phyloP scores from a whole-genome alignment of 257 asterid species.

The Primulina tabacum region DNA sequence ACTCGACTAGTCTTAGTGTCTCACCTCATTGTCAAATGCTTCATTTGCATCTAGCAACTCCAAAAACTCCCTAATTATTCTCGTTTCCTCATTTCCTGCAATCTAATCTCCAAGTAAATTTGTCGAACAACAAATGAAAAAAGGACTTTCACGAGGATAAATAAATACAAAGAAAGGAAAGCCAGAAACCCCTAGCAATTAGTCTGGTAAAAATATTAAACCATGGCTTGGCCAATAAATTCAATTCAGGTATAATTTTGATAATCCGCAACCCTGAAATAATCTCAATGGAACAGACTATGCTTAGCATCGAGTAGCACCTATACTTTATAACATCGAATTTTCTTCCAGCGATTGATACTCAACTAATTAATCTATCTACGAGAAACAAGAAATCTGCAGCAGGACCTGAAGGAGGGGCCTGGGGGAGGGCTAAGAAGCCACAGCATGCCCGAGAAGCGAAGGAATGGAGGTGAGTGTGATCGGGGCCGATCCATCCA shows the following conservation, averaged over 20 bases:
- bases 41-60: conserved; percentile 71
- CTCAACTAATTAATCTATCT: too few relatives aligned
- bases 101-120: conserved; percentile 40
- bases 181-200: too few relatives aligned
- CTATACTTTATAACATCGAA: too few relatives aligned
- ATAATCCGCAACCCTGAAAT: too few relatives aligned
- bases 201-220: too few relatives aligned
- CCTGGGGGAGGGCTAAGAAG: conserved; percentile 64
- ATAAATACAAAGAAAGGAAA: too few relatives aligned
- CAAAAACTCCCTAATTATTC: conserved; percentile 65
- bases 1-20: conserved; percentile 29
- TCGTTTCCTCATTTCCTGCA: conserved; percentile 72
- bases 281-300: too few relatives aligned
- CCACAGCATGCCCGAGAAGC: conserved; percentile 75
- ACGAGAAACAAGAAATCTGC: too few relatives aligned
- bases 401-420: conserved; percentile 59
- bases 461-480: conserved; percentile 60
- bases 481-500: conserved; percentile 54
- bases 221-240: too few relatives aligned
- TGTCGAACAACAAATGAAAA: conserved; percentile 25
- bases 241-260: too few relatives aligned
- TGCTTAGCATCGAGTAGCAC: too few relatives aligned
- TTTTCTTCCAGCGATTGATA: too few relatives aligned
- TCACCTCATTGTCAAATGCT: conserved; percentile 48
- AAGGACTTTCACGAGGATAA: not conserved